Base-by-base conservation (phyloP, 108 stramenopile species). In the Cylindrotheca closterium region DNA sequence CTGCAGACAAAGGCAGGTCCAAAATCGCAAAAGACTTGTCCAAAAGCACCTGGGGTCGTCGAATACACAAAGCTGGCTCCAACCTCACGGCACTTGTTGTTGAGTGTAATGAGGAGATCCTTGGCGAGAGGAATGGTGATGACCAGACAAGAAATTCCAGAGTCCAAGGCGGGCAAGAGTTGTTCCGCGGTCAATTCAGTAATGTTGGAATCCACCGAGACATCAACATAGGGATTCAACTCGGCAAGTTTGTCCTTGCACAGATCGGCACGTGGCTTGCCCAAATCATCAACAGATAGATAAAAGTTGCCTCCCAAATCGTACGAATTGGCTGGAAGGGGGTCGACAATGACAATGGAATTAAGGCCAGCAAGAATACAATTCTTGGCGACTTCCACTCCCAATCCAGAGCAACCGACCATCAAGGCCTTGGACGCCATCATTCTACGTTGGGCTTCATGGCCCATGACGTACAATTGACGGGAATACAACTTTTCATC, bases 391-490 rank as follows among this genome's bases (percentile, higher is more conserved):
- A 93, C 78, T 80, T 98, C 92, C 34, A 83, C 97, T 17, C 98
- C 99, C 21, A 97, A 79, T 1, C 99, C 99, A 15, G 80, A 83
- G 27, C 89, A 56, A 24, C 99, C 99, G 21, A 95, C 68, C 55
- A 99, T 34, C 50, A 98, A 74, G 30, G 95, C 97, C 12, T 82
- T 73, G 34, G 88, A 85, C n/a, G 86, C 78, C 80, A 96, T 93
- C 97, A 99, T 95, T 28, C 93, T 88, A 33, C 87, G 82, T 74
- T 98, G 97, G 27, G 98, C 99, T 77, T 97, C 98, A 75, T 96
- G 96, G 45, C 99, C 99, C 95, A 98, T 96, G n/a, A 98, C 98
- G 68, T 98, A 98, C 25, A 99, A 94, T 80, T 99, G 99, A 21
- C 98, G 95, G 49, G 95, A 96, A 73, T 98, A 98, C 60, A 97